A percentile compares a stretch with the other conserved stretches of the same genome.
Evolutionary conservation across 345 rosid genomes (phyloP).

Genomic region (Lagerstroemia speciosa): DNA sequence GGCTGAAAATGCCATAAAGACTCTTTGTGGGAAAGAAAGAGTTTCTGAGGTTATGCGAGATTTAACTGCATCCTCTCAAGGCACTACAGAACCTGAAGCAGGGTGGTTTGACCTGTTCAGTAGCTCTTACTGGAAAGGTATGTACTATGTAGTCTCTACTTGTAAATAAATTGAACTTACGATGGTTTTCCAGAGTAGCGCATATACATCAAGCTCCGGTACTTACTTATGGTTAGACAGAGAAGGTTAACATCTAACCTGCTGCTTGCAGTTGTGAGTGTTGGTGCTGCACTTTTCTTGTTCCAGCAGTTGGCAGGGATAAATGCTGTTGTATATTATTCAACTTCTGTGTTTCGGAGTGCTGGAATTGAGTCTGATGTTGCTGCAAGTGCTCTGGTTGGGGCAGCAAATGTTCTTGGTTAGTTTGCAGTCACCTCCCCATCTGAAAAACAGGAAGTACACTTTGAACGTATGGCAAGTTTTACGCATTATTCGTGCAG

Average conservation of each 20-base stretch:
- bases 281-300: constrained; percentile 94
- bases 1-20: constrained; percentile 9
- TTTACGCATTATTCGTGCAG: constrained; percentile 27
- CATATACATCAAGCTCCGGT: not conserved
- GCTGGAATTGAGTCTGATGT: constrained; percentile 92
- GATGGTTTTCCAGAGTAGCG: not conserved
- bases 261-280: constrained; percentile 74
- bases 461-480: not conserved
- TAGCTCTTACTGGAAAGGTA: constrained; percentile 35
- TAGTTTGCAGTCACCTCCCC: constrained; percentile 5
- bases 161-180: no score
- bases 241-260: not conserved
- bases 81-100: constrained; percentile 29
- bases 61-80: constrained; percentile 18
- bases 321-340: constrained; percentile 96
- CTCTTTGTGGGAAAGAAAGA: constrained; percentile 31
- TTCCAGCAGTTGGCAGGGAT: constrained; percentile 99
- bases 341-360: constrained; percentile 88
- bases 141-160: no score
- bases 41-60: constrained; percentile 26
- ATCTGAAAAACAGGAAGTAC: not conserved
- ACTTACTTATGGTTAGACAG: not conserved
- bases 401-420: constrained; percentile 97
- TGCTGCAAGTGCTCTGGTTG: constrained; percentile 99
- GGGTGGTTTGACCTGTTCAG: constrained; percentile 34